Conservation (phyloP, 306 rosid genomes). For the Vigna nakashimae region DNA sequence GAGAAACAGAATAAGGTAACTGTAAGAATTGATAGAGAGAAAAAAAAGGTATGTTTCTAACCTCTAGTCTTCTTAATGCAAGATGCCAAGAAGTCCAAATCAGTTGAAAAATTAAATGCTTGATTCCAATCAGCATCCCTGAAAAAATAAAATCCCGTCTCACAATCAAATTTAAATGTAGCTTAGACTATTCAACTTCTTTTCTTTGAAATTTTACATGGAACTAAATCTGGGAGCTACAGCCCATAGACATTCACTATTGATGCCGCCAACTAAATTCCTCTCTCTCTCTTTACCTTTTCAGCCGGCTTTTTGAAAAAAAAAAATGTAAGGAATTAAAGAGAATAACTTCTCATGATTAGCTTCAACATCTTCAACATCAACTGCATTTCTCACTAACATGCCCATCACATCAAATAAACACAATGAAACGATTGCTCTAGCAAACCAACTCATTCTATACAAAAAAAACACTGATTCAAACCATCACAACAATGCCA, state of each 20-base stretch:
- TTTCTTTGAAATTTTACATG: neutral
- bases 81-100: constrained; percentile 79
- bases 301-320: neutral
- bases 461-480: neutral
- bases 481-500: constrained; percentile 2
- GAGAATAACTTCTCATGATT: neutral
- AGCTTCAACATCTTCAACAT: constrained; percentile 23
- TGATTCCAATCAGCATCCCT: constrained; percentile 92
- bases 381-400: neutral
- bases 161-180: constrained; percentile 20
- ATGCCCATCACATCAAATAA: neutral
- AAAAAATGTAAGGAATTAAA: neutral
- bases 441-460: neutral
- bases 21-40: neutral
- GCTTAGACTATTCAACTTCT: neutral
- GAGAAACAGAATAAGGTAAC: constrained; percentile 14
- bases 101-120: constrained; percentile 83
- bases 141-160: constrained; percentile 44
- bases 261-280: neutral
- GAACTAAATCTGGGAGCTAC: constrained; percentile 4
- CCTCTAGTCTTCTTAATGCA: constrained; percentile 82
- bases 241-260: neutral
- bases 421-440: neutral
- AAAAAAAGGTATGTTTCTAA: constrained; percentile 32
- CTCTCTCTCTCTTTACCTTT: neutral